Base-by-base conservation (phyloP, 495 filamentous ascomycete species). In the Hypoxylon crocopeplum region DNA sequence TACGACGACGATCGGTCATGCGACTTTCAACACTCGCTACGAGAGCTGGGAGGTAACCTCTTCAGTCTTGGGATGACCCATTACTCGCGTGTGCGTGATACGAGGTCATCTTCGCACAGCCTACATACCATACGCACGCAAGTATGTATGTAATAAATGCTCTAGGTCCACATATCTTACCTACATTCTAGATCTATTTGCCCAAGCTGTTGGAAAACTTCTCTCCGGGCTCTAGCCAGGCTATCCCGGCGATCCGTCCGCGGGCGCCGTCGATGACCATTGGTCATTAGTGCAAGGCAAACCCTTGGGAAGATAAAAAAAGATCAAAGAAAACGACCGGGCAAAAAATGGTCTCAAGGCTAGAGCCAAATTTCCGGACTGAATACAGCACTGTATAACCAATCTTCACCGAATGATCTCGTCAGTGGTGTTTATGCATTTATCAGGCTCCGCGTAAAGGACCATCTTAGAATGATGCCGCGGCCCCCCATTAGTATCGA, bases 131-230 rank as follows among this genome's bases (percentile, higher is more conserved):
- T 16, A 34, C 33, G 27, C 41, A 19, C 29, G 44, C 15, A 44
- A 16, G 16, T 47, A 41, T 40, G 39, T 33, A 62, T 40, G 38
- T 56, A 62, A 48, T 62, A 36, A 48, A 39, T 46, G 25, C 34
- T 5, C 34, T 46, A 33, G 46, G 25, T 52, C 51, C 52, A 56
- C 52, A 48, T 30, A 62, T 57, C 40, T 58, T 11, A 61, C 39
- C 16, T 61, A 55, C 58, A 55, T 61, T 51, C 46, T 37, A 56
- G 15, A 51, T 40, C 48, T 33, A 41, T 41, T 41, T 41, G 38
- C 36, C 58, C 58, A 61, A 38, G 58, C 58, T 50, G 52, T 56
- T 62, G 59, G 52, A 56, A 62, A 62, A 62, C 59, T 56, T 46
- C 39, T 56, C 51, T 62, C 59, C 59, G 59, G 47, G 10, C 32